A percentile compares a stretch with the other conserved stretches of the same genome.
Evolutionary conservation across 495 filamentous ascomycete genomes (phyloP).

Genomic region (Xylaria cubensis): DNA sequence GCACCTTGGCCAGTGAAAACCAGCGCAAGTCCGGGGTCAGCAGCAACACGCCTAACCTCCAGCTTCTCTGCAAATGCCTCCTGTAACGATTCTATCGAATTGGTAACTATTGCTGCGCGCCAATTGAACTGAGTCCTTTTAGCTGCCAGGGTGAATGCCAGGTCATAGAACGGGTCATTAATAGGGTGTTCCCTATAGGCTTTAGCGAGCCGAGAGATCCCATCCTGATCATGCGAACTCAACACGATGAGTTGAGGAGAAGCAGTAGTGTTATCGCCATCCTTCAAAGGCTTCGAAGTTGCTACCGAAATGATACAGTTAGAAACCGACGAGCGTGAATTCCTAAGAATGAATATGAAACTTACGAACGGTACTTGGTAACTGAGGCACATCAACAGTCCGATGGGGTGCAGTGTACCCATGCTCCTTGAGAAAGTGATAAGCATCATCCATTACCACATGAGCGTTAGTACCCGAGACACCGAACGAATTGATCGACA

Average conservation of each 20-base stretch:
- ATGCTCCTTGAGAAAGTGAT: conserved; percentile 18
- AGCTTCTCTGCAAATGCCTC: neutral
- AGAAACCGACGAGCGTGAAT: neutral
- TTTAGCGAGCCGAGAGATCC: neutral
- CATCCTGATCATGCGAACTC: neutral
- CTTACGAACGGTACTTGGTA: neutral
- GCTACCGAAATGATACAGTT: neutral
- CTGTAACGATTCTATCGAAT: neutral
- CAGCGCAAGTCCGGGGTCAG: neutral
- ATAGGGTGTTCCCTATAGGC: neutral
- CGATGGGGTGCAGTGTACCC: neutral
- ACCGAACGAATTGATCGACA: conserved; percentile 57
- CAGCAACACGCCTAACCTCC: neutral
- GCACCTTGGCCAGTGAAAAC: neutral
- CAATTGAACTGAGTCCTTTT: neutral
- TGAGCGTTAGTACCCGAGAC: conserved; percentile 65
- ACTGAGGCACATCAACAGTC: neutral
- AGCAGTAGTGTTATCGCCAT: neutral
- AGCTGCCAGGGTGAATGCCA: neutral
- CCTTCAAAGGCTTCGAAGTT: neutral
- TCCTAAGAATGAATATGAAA: neutral
- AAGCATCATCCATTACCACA: conserved; percentile 54
- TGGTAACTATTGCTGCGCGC: neutral
- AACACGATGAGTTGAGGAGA: neutral
- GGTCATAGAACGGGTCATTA: neutral